phyloP scores from a whole-genome alignment of 225 moss, liverwort and hornwort species.

The Asterella californica region DNA sequence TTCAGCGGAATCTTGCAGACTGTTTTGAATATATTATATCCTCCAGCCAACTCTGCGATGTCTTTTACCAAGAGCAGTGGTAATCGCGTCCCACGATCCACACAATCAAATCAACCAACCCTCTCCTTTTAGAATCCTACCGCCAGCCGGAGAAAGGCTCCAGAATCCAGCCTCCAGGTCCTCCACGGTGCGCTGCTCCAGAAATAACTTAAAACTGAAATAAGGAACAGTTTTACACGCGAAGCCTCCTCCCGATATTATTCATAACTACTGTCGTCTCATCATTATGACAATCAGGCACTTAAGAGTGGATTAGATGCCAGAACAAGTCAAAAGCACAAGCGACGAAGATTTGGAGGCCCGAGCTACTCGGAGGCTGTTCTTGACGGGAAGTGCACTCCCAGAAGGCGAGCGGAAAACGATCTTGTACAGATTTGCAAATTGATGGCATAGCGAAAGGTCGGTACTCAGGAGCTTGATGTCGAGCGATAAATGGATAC shows the following conservation, averaged over 20 bases:
- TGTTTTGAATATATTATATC: not conserved
- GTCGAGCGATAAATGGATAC: not conserved
- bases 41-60: conserved; percentile 1
- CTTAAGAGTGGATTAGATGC: not conserved
- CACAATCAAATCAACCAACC: conserved; percentile 7
- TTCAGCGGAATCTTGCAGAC: conserved; percentile 16
- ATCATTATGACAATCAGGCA: not conserved
- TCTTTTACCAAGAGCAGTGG: not conserved
- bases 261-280: not conserved
- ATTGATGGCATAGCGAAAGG: not conserved
- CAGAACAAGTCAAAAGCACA: not conserved
- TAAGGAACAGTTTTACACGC: not conserved
- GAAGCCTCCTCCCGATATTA: not conserved
- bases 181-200: not conserved
- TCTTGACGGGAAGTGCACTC: not conserved
- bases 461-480: not conserved
- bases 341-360: not conserved
- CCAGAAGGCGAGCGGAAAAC: not conserved
- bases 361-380: not conserved
- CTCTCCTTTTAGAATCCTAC: not conserved
- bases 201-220: not conserved
- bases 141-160: not conserved
- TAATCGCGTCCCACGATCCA: conserved; percentile 3
- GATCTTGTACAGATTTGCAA: conserved; percentile 11
- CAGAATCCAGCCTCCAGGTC: no score